Base-by-base conservation (phyloP, 352 stramenopile species). In the Globisporangium apiculatum region DNA sequence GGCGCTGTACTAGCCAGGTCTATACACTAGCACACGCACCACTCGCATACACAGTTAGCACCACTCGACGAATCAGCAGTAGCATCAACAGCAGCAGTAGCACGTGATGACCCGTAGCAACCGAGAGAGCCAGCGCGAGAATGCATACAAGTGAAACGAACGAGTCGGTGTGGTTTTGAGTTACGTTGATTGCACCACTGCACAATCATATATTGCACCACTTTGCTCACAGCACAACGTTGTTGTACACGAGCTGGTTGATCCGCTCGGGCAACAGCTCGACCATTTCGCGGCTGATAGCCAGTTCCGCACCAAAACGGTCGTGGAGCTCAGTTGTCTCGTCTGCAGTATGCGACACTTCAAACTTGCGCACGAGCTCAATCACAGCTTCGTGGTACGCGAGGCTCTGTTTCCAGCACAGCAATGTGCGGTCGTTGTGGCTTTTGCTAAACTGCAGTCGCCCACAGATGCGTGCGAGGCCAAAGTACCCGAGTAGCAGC, bases 231-330 rank as follows among this genome's bases (percentile, higher is more conserved):
- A 88, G 62, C 4, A 69, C 58, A 41, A 72, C 79, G 57, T 75
- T 75, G 57, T 85, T 82, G 66, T 86, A 89, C 57, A 87, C 71
- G 51, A 88, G 69, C 53, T 87, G 78, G 61, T 89, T 86, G 67
- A 91, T 89, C 61, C 89, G 89, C 59, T 89, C 79, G 0, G 81
- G 81, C 41, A 91, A 61, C 45, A 91, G 49, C 54, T 76, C 66
- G 1, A 60, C 50, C 81, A 91, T 91, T 40, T 91, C 81, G 7
- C 60, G 47, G 46, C 73, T 86, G 51, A 91, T 88, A 2, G 48
- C 55, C 7, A 87, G 61, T 55, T 91, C 81, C 0, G 67, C 75
- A 15, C 73, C 63, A 38, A 87, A 87, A 8, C 66, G 68, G 5
- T 65, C 47, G 8, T 71, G 57, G 38, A 90, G 42, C 11, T 64